Evolutionary conservation across 202 grass and related monocot genomes (phyloP), one percentile per base, ranked within the genome.

Genomic region (Schoenoplectus triqueter): DNA sequence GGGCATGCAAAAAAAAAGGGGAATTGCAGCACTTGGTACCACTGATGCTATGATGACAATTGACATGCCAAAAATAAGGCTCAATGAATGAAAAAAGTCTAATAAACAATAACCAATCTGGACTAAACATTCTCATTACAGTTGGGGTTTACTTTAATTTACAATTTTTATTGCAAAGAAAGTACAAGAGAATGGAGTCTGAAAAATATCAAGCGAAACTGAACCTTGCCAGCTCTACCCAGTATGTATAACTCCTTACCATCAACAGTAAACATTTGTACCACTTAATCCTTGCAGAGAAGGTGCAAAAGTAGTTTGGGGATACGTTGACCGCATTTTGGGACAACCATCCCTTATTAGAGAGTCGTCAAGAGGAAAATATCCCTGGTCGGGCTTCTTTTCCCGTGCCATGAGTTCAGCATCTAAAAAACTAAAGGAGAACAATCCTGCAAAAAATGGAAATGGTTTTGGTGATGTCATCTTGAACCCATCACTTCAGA

Each of bases 381-480:
- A 98, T 76, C 93, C 95, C 54, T 98, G 93, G 93, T 98, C 95
- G 14, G 91, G 90, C 79, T 74, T 88, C 57, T 87, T 89, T 45
- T 86, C 90, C 69, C 95, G 91, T 84, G 81, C 85, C 78, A 88
- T 92, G 86, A 90, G 81, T 82, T 89, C 88, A 0, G 69, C 92
- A 73, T 89, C 89, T 87, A 89, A 88, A 85, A 91, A 90, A 86
- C 66, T 98, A 84, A 98, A 88, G 55, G 83, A 86, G 77, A 91
- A 78, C 73, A 93, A 87, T 40, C 7, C 57, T 18, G 88, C 90
- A 50, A 94, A 89, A 57, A 89, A 94, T 21, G 88, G 84, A 76
- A 94, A 91, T 87, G 93, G 92, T 50, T 98, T 98, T 89, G 95
- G 95, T 87, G 93, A 98, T 89, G 91, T 98, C 82, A 95, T 98